Conservation (phyloP, 2,329 filamentous ascomycete species). For the Bipolaris gigantea region DNA sequence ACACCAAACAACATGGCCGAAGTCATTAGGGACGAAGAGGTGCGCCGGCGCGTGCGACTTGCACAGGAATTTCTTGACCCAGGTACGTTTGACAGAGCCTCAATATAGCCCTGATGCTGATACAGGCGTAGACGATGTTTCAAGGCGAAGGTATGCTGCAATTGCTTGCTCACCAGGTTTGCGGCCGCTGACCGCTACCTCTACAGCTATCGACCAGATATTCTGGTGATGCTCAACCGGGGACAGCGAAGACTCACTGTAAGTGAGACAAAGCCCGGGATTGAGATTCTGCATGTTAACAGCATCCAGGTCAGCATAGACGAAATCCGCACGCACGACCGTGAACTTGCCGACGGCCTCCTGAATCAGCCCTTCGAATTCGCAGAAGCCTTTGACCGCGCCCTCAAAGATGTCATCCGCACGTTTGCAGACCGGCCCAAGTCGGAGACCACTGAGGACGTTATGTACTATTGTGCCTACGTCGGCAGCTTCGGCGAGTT, state of each 20-base stretch:
- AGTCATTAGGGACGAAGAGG: slow-evolving; percentile 75
- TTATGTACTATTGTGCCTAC: slow-evolving; percentile 93
- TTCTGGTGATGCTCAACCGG: slow-evolving; percentile 73
- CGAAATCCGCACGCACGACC: slow-evolving; percentile 84
- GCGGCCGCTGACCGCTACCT: slow-evolving; percentile 41
- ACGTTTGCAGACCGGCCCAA: slow-evolving; percentile 75
- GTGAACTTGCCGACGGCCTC: slow-evolving; percentile 77
- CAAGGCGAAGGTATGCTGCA: slow-evolving; percentile 55
- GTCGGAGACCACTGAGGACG: slow-evolving; percentile 75
- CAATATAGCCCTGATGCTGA: slow-evolving; percentile 23
- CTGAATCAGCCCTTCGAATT: slow-evolving; percentile 88
- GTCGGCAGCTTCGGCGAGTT: slow-evolving; percentile 94
- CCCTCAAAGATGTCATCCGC: slow-evolving; percentile 84
- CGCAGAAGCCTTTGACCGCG: slow-evolving; percentile 82
- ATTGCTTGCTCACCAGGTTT: slow-evolving; percentile 11
- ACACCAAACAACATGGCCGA: slow-evolving; percentile 29
- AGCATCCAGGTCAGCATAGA: slow-evolving; percentile 63
- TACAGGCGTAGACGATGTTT: slow-evolving; percentile 54
- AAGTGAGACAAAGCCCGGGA: slow-evolving; percentile 16
- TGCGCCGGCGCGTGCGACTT: slow-evolving; percentile 78
- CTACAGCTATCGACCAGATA: slow-evolving; percentile 84
- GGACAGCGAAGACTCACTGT: slow-evolving; percentile 61
- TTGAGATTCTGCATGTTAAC: slow-evolving; percentile 3
- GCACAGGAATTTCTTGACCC: slow-evolving; percentile 95
- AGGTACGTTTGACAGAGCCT: slow-evolving; percentile 58